Percentiles rank a stretch among this genome's conserved stretches.
These are phyloP conservation scores for Aureobasidium pullulans DNA, from an alignment of 2,329 filamentous ascomycete species.

Conservation along the genomic window DNA sequence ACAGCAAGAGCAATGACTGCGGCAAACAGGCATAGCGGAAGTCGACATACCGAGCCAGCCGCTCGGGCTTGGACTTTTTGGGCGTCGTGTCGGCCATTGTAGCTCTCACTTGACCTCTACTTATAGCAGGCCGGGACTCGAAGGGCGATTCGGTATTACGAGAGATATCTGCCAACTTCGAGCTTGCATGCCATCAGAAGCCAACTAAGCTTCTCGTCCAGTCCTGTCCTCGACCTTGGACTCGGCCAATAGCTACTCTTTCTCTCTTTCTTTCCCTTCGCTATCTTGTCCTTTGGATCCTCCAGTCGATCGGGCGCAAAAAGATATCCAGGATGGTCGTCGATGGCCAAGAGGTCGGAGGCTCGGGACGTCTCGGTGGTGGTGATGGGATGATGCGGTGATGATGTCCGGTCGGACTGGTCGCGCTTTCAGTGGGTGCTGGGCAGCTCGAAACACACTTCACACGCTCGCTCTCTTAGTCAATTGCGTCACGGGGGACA, in stretches of 20 bases:
- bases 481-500: conserved; percentile 12
- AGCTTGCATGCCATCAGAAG: conserved; percentile 4
- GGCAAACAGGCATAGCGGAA: neutral
- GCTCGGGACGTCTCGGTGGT: neutral
- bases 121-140: conserved; percentile 46
- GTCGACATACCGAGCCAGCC: conserved; percentile 33
- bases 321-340: neutral
- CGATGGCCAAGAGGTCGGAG: neutral
- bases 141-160: neutral
- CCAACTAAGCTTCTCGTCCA: neutral
- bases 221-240: neutral
- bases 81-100: conserved; percentile 16
- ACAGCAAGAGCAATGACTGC: neutral
- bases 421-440: neutral
- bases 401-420: neutral
- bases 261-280: neutral
- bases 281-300: neutral
- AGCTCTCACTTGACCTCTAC: conserved; percentile 54
- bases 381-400: neutral
- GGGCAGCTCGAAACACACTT: neutral
- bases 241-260: neutral
- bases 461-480: neutral
- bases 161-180: neutral
- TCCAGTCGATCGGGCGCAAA: neutral
- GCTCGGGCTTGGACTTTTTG: conserved; percentile 14